Evolutionary conservation across 75 land plant genomes (phyloP).

Genomic region (Azolla pinnata): DNA sequence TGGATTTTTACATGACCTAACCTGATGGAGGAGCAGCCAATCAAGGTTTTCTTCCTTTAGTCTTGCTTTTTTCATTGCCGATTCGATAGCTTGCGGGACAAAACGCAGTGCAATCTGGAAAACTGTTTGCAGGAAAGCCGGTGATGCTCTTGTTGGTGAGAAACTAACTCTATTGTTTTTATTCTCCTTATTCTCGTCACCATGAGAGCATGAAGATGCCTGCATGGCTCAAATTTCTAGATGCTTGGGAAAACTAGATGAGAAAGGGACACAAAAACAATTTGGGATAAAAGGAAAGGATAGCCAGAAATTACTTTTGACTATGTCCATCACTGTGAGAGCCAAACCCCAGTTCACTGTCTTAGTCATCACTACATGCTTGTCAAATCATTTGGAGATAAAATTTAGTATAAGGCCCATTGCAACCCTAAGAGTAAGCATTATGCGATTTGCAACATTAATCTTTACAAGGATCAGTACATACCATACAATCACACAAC

Average conservation of each 20-base stretch:
- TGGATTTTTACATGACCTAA: too few species aligned
- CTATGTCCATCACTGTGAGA: slow-evolving; percentile 82
- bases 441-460: too few species aligned
- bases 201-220: slow-evolving; percentile 49
- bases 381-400: too few species aligned
- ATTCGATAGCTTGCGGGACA: slow-evolving; percentile 72
- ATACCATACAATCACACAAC: too few species aligned
- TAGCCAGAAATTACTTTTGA: slow-evolving; percentile 39
- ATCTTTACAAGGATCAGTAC: too few species aligned
- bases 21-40: slow-evolving; percentile 96
- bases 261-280: too few species aligned
- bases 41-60: slow-evolving; percentile 44
- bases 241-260: too few species aligned
- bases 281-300: background rate
- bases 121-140: slow-evolving; percentile 71
- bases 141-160: slow-evolving; percentile 43
- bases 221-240: too few species aligned
- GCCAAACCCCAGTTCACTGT: slow-evolving; percentile 79
- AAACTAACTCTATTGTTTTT: slow-evolving; percentile 43
- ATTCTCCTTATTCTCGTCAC: slow-evolving; percentile 14
- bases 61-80: slow-evolving; percentile 71
- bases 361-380: slow-evolving; percentile 70
- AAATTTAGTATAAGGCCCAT: background rate
- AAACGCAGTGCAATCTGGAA: slow-evolving; percentile 72
- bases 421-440: too few species aligned